Base-by-base conservation (phyloP, 192 early-diverging fungal species). In the Geranomyces michiganensis region DNA sequence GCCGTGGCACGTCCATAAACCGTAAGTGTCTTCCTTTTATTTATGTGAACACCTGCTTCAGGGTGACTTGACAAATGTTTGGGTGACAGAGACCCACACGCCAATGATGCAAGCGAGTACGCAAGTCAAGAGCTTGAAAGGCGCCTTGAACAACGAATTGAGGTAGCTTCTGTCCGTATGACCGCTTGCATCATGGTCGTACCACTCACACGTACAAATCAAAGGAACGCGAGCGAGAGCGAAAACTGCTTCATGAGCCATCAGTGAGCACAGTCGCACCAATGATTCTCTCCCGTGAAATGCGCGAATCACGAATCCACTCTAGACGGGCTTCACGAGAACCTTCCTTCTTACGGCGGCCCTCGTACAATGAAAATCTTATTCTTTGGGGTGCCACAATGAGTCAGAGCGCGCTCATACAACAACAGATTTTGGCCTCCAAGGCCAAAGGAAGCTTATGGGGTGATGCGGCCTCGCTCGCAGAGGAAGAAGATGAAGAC, bases 1-100 rank as follows among this genome's bases (percentile, higher is more conserved):
- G 14, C 44, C 53, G 21, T 81, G 79, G 79, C 79, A 81, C 59
- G 70, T 81, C 24, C 22, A 8, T 44, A 64, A 46, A 21, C 17
- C 17, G 58, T 60, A 60, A 27, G 31, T 6, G 24, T 8, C 24
- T n/a, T n/a, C n/a, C n/a, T n/a, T n/a, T n/a, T n/a, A n/a, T n/a
- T n/a, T n/a, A n/a, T n/a, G n/a, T n/a, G n/a, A n/a, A n/a, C n/a
- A n/a, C n/a, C n/a, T n/a, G n/a, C n/a, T n/a, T n/a, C n/a, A n/a
- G n/a, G n/a, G n/a, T n/a, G n/a, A n/a, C n/a, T n/a, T n/a, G n/a
- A n/a, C n/a, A n/a, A n/a, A n/a, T n/a, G n/a, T n/a, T n/a, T n/a
- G n/a, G n/a, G n/a, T 41, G 36, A 3, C 10, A 41, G 36, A 41
- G 36, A 41, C 10, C 36, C 36, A 7, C 36, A 41, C 10, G 36